Conservation (phyloP, 208 protist species). For the Trypanosoma platydactyli region DNA sequence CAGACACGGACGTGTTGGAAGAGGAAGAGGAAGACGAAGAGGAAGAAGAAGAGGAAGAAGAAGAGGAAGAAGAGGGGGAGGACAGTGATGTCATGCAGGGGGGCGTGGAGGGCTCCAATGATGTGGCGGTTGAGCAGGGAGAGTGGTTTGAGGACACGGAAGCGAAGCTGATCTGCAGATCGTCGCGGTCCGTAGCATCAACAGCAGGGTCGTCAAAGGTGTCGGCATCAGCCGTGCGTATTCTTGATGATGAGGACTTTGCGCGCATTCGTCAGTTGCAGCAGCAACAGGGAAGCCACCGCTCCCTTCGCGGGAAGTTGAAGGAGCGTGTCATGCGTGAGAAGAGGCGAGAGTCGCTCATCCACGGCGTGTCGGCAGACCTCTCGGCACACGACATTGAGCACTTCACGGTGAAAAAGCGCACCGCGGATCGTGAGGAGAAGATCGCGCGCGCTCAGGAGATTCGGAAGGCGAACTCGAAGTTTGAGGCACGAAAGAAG, state of each 20-base stretch:
- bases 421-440: conserved; percentile 72
- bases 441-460: conserved; percentile 86
- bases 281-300: conserved; percentile 66
- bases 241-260: conserved; percentile 87
- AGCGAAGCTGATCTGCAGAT: conserved; percentile 24
- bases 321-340: conserved; percentile 59
- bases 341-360: conserved; percentile 61
- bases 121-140: conserved; percentile 33
- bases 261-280: conserved; percentile 79
- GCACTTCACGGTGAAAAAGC: conserved; percentile 84
- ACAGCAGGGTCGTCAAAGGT: conserved; percentile 35
- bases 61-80: conserved; percentile 36
- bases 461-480: conserved; percentile 72
- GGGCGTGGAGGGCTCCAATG: conserved; percentile 32
- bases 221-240: conserved; percentile 51
- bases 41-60: conserved; percentile 43
- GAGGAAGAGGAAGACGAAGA: conserved; percentile 35
- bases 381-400: conserved; percentile 83
- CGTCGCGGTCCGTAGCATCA: conserved; percentile 14
- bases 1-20: conserved; percentile 29
- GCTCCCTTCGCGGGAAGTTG: conserved; percentile 68
- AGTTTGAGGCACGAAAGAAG: conserved; percentile 89
- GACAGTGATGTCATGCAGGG: conserved; percentile 30
- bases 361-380: conserved; percentile 80
- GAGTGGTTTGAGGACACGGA: conserved; percentile 75